A percentile compares a stretch with the other conserved stretches of the same genome.
phyloP scores from a whole-genome alignment of 192 early-diverging fungal species.

The Rhizophagus clarus region DNA sequence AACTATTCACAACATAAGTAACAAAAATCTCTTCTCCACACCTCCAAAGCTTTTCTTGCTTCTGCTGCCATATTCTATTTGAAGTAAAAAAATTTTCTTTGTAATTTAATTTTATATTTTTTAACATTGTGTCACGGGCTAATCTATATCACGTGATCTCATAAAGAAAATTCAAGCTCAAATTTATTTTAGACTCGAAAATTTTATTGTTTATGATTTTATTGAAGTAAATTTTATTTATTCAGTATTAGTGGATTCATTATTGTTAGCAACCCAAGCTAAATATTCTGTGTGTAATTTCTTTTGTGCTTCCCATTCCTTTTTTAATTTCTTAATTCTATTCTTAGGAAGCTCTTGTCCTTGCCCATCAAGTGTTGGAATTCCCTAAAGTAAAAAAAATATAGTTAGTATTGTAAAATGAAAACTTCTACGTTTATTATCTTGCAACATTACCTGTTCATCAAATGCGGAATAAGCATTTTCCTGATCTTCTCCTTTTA shows the following conservation, averaged over 20 bases:
- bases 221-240: not conserved
- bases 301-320: slow-evolving; percentile 83
- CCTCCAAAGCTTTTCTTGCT: slow-evolving; percentile 33
- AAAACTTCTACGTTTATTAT: not conserved
- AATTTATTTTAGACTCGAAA: no score
- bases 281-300: slow-evolving; percentile 91
- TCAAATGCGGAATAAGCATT: slow-evolving; percentile 75
- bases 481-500: slow-evolving; percentile 44
- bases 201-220: no score
- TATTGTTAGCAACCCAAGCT: slow-evolving; percentile 16
- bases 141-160: no score
- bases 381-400: slow-evolving; percentile 46
- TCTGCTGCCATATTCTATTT: slow-evolving; percentile 26
- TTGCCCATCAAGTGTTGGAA: slow-evolving; percentile 82
- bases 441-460: slow-evolving; percentile 43
- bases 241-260: not conserved
- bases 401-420: no score
- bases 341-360: slow-evolving; percentile 86
- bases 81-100: no score
- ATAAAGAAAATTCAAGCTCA: no score
- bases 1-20: not conserved
- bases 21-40: not conserved
- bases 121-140: no score
- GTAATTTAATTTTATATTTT: no score
- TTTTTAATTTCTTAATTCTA: slow-evolving; percentile 84